These are phyloP conservation scores for Conticribra weissflogii DNA, from an alignment of 108 stramenopile species.

Conservation along the genomic window DNA sequence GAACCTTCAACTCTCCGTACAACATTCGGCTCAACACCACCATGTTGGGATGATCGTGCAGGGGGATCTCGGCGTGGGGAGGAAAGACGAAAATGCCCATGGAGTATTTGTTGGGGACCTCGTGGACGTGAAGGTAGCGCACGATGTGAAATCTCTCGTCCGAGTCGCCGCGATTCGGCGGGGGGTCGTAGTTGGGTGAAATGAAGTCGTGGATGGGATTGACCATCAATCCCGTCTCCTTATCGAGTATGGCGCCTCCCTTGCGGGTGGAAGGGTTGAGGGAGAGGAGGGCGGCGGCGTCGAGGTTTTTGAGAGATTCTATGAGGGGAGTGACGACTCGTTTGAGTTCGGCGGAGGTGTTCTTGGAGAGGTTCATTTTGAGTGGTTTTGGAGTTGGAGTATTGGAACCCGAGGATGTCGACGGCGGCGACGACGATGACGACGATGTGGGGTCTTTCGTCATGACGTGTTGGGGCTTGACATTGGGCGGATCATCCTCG, in stretches of 20 bases:
- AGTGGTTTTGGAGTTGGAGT: background rate
- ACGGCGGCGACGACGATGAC: slow-evolving; percentile 3
- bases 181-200: slow-evolving; percentile 29
- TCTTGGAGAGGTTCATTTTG: slow-evolving; percentile 29
- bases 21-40: slow-evolving; percentile 88
- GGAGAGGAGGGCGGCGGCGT: slow-evolving; percentile 58
- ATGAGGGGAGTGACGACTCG: slow-evolving; percentile 38
- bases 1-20: slow-evolving; percentile 83
- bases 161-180: background rate
- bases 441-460: background rate
- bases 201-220: slow-evolving; percentile 66
- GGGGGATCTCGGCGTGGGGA: slow-evolving; percentile 84
- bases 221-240: slow-evolving; percentile 34
- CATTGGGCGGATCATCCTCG: too few relatives aligned
- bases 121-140: slow-evolving; percentile 84
- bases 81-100: slow-evolving; percentile 95
- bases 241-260: slow-evolving; percentile 26
- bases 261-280: slow-evolving; percentile 38
- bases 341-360: slow-evolving; percentile 27
- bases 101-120: slow-evolving; percentile 73
- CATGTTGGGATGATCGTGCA: slow-evolving; percentile 97
- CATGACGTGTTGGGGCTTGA: too few relatives aligned
- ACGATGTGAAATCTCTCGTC: slow-evolving; percentile 21
- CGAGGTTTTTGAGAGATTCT: slow-evolving; percentile 47
- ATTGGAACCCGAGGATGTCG: background rate